A percentile compares a stretch with the other conserved stretches of the same genome.
These are phyloP conservation scores for Peziza echinospora DNA, from an alignment of 495 filamentous ascomycete genomes.

Conservation along the genomic window DNA sequence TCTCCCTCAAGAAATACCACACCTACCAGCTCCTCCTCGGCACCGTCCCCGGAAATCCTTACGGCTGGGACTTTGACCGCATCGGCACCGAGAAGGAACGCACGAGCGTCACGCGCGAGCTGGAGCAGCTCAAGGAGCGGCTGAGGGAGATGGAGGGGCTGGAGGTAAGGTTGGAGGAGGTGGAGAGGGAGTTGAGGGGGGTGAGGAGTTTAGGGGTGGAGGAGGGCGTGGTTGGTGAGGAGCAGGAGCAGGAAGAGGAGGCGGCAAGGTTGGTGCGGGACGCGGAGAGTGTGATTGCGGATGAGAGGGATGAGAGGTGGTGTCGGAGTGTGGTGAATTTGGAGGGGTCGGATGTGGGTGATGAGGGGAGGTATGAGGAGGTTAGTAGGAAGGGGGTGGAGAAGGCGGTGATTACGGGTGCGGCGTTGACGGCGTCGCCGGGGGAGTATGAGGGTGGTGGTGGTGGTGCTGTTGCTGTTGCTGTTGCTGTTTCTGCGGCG, in stretches of 20 bases:
- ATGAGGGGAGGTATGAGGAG: neutral
- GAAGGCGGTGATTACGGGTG: no score
- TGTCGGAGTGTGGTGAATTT: conserved; percentile 3
- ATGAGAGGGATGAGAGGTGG: conserved; percentile 4
- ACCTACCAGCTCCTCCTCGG: conserved; percentile 71
- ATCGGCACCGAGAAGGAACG: conserved; percentile 88
- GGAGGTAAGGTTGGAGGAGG: conserved; percentile 50
- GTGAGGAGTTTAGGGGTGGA: conserved; percentile 28
- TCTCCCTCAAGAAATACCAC: conserved; percentile 85
- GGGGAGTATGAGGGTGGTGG: no score
- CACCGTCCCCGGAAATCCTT: conserved; percentile 6
- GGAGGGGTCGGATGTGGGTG: neutral
- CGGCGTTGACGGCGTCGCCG: no score
- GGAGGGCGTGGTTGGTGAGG: conserved; percentile 7
- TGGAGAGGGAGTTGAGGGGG: conserved; percentile 43
- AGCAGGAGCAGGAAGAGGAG: conserved; percentile 10
- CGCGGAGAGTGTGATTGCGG: conserved; percentile 2
- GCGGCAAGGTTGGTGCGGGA: conserved; percentile 1
- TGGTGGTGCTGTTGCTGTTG: no score
- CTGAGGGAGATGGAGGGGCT: conserved; percentile 51
- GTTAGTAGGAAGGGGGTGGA: no score
- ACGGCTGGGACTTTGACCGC: conserved; percentile 75
- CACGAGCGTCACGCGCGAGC: conserved; percentile 69
- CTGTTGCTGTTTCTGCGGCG: no score
- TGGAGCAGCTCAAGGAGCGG: conserved; percentile 59